Conservation (phyloP, 2,329 filamentous ascomycete genomes). For the Pyrenochaeta sp. region DNA sequence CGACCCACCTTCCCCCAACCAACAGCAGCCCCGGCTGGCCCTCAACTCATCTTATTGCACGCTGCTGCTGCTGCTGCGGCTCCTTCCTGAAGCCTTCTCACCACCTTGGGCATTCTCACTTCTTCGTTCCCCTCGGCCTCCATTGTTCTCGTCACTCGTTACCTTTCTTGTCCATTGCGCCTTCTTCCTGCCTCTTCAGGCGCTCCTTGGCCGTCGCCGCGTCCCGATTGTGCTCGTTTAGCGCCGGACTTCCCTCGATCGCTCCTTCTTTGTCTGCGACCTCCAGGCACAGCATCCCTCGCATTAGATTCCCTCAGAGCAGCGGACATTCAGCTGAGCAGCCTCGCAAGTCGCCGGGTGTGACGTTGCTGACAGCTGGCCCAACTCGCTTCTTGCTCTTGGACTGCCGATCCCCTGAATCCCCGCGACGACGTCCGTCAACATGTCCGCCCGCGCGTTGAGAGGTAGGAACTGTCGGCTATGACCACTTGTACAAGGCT, state of each 20-base stretch:
- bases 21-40: conserved; percentile 19
- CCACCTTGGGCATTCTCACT: conserved; percentile 7
- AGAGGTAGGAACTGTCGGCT: conserved; percentile 14
- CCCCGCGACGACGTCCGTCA: conserved; percentile 10
- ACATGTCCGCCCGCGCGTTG: conserved; percentile 29
- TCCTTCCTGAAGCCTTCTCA: conserved; percentile 11
- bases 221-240: conserved; percentile 7
- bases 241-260: conserved; percentile 10
- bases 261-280: conserved; percentile 19
- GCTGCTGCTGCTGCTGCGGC: conserved; percentile 4
- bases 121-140: conserved; percentile 1
- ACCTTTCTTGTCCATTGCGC: neutral
- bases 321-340: conserved; percentile 2
- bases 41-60: conserved; percentile 13
- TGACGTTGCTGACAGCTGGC: conserved; percentile 17
- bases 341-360: conserved; percentile 14
- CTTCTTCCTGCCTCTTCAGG: conserved; percentile 5
- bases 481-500: conserved; percentile 6
- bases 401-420: conserved; percentile 24
- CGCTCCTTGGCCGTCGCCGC: conserved; percentile 11
- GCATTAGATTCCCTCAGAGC: conserved; percentile 5
- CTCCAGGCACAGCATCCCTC: conserved; percentile 12
- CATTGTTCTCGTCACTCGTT: conserved; percentile 25
- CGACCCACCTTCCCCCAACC: conserved; percentile 13
- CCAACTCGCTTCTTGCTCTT: conserved; percentile 12